These are phyloP conservation scores for Pyrenula massariospora DNA, from an alignment of 495 filamentous ascomycete genomes.

Conservation along the genomic window DNA sequence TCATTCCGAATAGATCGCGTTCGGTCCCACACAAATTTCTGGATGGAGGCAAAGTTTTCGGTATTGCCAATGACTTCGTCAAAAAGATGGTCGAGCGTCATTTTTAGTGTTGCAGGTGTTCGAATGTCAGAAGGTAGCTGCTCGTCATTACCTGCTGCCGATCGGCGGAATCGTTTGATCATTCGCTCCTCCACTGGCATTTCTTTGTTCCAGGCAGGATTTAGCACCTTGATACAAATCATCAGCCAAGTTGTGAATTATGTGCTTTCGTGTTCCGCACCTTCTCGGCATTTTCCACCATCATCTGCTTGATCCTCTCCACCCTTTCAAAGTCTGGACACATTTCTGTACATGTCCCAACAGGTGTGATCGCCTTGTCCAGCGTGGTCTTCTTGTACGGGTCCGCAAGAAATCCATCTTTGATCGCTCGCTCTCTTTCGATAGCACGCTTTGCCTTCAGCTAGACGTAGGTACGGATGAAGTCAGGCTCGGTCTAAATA, in stretches of 20 bases:
- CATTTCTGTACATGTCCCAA: constrained; percentile 86
- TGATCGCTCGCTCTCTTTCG: constrained; percentile 58
- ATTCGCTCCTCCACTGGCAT: constrained; percentile 43
- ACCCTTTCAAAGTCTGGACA: constrained; percentile 85
- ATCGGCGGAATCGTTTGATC: constrained; percentile 82
- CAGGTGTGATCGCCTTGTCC: constrained; percentile 73
- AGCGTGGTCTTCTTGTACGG: constrained; percentile 73
- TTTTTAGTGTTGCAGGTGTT: constrained; percentile 59
- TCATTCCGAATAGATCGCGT: constrained; percentile 88
- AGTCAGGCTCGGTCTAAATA: not conserved
- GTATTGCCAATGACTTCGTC: constrained; percentile 55
- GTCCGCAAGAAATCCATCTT: constrained; percentile 70
- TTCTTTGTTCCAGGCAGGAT: constrained; percentile 25
- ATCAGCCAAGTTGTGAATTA: constrained; percentile 4
- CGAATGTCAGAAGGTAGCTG: constrained; percentile 88
- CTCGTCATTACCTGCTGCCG: constrained; percentile 84
- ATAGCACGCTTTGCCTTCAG: constrained; percentile 57
- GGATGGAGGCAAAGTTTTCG: constrained; percentile 52
- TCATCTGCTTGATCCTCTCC: constrained; percentile 59
- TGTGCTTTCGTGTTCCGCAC: constrained; percentile 14
- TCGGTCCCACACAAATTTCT: constrained; percentile 90
- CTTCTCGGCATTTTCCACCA: constrained; percentile 51
- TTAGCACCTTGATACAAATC: constrained; percentile 16
- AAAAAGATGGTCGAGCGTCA: constrained; percentile 75
- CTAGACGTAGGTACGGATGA: constrained; percentile 12